Evolutionary conservation across 352 stramenopile genomes (phyloP).

Genomic region (Phytopythium aichiense): DNA sequence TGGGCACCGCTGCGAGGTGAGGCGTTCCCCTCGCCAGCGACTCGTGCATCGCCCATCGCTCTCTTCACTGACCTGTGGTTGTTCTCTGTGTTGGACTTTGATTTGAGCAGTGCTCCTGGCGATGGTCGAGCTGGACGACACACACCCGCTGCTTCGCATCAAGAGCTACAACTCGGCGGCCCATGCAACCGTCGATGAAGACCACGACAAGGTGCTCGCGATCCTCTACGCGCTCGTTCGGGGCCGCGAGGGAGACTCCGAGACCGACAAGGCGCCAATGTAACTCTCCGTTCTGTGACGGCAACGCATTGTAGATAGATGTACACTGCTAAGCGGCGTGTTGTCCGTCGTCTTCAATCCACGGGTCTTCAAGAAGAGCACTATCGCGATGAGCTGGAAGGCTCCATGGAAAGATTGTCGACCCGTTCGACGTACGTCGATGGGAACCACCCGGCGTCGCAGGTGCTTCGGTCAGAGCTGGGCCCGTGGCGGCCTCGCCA

Average conservation of each 20-base stretch:
- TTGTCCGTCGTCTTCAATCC: slow-evolving; percentile 6
- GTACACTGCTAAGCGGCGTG: background rate
- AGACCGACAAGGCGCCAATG: background rate
- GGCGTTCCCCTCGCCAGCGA: background rate
- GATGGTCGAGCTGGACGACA: slow-evolving; percentile 69
- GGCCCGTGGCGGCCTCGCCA: slow-evolving; percentile 18
- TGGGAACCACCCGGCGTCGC: slow-evolving; percentile 35
- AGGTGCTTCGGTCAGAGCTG: background rate
- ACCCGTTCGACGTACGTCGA: slow-evolving; percentile 46
- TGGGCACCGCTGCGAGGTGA: slow-evolving; percentile 71
- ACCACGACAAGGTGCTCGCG: slow-evolving; percentile 43
- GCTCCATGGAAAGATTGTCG: background rate
- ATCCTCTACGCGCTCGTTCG: slow-evolving; percentile 41
- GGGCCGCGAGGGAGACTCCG: slow-evolving; percentile 9
- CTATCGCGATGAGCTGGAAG: background rate
- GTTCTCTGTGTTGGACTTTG: background rate
- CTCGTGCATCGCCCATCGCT: background rate
- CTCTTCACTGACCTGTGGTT: slow-evolving; percentile 4
- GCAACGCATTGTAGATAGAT: background rate
- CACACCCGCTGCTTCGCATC: slow-evolving; percentile 45
- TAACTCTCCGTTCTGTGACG: background rate
- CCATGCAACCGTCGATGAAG: slow-evolving; percentile 28
- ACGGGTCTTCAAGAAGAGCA: background rate
- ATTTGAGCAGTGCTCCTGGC: slow-evolving; percentile 52
- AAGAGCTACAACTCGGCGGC: slow-evolving; percentile 59